Evolutionary conservation across 805 yeast genomes (phyloP), one percentile per base, ranked within the genome.

Genomic region (Candida sanyiensis): DNA sequence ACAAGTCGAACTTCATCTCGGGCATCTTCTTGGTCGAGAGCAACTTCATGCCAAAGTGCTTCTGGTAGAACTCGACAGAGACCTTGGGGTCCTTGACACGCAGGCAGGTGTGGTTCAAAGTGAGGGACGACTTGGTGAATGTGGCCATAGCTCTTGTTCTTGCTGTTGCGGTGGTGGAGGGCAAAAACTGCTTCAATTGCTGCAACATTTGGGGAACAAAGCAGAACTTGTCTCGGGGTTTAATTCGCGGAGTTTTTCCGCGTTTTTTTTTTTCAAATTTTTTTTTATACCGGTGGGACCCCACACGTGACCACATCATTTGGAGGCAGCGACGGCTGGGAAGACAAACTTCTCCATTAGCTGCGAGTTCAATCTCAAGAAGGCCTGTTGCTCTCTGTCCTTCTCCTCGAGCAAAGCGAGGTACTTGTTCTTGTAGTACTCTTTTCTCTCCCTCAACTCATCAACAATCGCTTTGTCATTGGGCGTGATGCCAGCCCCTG

Each of bases 21-120:
- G 79, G 72, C 42, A 76, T 63, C 33, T 73, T 72, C 49, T 74
- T 58, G 40, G 68, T 67, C 18, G 63, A 65, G 42, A 87, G 51
- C 28, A 79, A 64, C 47, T 71, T 71, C 77, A 93, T 72, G 26
- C 93, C 93, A 56, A 90, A 83, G 48, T 78, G 69, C 42, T 77
- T 70, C 45, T 70, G 68, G 63, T 93, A 90, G 67, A 85, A 90
- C 6, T 73, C 72, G 29, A 85, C 63, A 12, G 94, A 76, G 15
- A 66, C 72, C 54, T 75, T 69, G 24, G 96, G 90, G 56, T 90
- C 87, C 53, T 86, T 80, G 51, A 90, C 77, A 47, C 96, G 78
- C 39, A 90, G 62, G 64, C 88, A 77, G 6, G 88, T 78, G 57
- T 80, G 87, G 66, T 84, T 85, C 28, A 72, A 39, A 27, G 54